Evolutionary conservation across 352 stramenopile genomes (phyloP).

Genomic region (Thalassiosira exigua): DNA sequence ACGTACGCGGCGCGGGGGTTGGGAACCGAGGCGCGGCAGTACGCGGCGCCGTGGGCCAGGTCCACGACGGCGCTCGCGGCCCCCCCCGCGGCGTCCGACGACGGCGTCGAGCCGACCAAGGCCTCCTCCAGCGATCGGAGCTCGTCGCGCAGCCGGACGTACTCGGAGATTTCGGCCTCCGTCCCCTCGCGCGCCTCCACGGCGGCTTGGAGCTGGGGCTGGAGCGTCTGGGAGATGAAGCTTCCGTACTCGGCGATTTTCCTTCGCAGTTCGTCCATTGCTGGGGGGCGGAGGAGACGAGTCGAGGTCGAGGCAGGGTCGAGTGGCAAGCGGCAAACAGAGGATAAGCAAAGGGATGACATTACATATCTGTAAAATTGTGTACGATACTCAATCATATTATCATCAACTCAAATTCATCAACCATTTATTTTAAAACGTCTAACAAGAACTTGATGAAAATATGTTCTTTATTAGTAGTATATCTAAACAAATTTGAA

Average conservation of each 20-base stretch:
- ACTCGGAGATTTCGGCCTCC: slow-evolving; percentile 65
- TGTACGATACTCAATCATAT: too few relatives aligned
- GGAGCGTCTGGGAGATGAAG: slow-evolving; percentile 65
- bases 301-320: too few relatives aligned
- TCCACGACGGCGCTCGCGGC: slow-evolving; percentile 53
- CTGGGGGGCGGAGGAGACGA: too few relatives aligned
- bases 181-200: slow-evolving; percentile 47
- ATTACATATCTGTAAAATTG: too few relatives aligned
- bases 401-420: too few relatives aligned
- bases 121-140: slow-evolving; percentile 37
- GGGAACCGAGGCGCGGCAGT: slow-evolving; percentile 57
- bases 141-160: slow-evolving; percentile 51
- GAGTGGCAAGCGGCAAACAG: too few relatives aligned
- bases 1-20: slow-evolving; percentile 67
- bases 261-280: slow-evolving; percentile 22
- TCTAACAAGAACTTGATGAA: too few relatives aligned
- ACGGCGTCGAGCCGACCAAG: neutral
- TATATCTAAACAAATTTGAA: too few relatives aligned
- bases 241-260: slow-evolving; percentile 66
- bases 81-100: neutral
- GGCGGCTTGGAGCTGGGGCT: slow-evolving; percentile 55
- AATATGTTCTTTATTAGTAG: too few relatives aligned
- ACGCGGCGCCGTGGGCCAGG: slow-evolving; percentile 62
- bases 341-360: too few relatives aligned
- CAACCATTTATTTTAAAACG: too few relatives aligned